Percentiles rank a stretch among this genome's conserved stretches.
Conservation (phyloP, 2,329 filamentous ascomycete genomes). For the Exophiala calicioides region DNA sequence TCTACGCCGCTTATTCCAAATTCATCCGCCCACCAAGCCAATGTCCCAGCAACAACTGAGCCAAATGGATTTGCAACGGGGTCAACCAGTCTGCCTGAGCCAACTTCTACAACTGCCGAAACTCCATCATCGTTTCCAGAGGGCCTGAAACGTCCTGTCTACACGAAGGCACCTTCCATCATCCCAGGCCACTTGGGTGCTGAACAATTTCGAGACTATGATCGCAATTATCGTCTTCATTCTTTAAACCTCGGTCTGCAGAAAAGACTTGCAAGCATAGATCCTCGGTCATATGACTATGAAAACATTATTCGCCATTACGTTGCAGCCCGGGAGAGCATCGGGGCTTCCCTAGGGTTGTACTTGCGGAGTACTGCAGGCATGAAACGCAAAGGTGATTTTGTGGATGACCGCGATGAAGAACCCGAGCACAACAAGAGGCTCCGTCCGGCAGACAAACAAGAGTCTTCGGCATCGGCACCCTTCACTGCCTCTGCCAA, state of each 20-base stretch:
- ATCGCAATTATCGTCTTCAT: constrained; percentile 36
- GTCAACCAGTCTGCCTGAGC: constrained; percentile 2
- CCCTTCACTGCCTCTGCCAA: neutral
- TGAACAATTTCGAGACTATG: constrained; percentile 30
- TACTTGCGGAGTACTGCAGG: constrained; percentile 26
- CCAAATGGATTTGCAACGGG: constrained; percentile 9
- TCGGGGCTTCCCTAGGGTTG: constrained; percentile 39
- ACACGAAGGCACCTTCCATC: constrained; percentile 26
- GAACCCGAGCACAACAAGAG: constrained; percentile 31
- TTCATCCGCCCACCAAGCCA: neutral
- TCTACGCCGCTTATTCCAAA: neutral
- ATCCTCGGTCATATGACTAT: constrained; percentile 39
- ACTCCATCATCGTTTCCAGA: constrained; percentile 3
- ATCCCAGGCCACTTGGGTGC: constrained; percentile 26
- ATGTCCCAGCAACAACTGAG: constrained; percentile 3
- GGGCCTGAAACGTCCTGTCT: constrained; percentile 22
- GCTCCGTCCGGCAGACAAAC: constrained; percentile 13
- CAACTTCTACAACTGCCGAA: neutral
- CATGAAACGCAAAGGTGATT: constrained; percentile 36
- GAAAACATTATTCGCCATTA: constrained; percentile 42
- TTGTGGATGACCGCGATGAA: constrained; percentile 24
- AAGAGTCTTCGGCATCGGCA: constrained; percentile 1
- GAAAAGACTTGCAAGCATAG: constrained; percentile 34
- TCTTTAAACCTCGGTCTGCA: constrained; percentile 40
- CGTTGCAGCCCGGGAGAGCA: constrained; percentile 39